Evolutionary conservation across 495 filamentous ascomycete species (phyloP), one percentile per base, ranked within the genome.

Genomic region (Lepraria neglecta): DNA sequence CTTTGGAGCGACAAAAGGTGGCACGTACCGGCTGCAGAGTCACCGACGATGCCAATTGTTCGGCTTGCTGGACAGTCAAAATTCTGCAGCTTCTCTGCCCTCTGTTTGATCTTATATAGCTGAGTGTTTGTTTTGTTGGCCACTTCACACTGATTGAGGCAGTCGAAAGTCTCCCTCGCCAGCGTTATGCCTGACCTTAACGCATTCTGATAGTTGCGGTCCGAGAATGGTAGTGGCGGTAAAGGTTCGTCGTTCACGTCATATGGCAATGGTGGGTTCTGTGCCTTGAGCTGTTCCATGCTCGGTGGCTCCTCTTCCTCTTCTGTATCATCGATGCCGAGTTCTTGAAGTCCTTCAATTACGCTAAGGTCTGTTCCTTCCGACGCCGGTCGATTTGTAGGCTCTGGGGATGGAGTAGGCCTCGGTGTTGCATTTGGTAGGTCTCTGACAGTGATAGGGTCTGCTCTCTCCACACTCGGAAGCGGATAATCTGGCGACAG

Each of bases 341-440:
- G 14, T 31, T n/a, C 30, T 24, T 45, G 11, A 6, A 28, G 56
- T 31, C 42, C 3, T 45, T 5, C 17, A 11, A 30, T 4, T 30
- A 48, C 17, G 11, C 45, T 17, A 24, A 19, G 24, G 2, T 30
- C 24, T n/a, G 7, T 56, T n/a, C 12, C 19, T 43, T 3, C 17
- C n/a, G 7, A 11, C 9, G 9, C 28, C 15, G 43, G 21, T 35
- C 28, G 19, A 28, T 7, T 19, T 15, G 27, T 6, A 11, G 56
- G 42, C 30, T 48, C 42, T 7, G 56, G 42, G 9, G 56, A 59
- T 27, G 40, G 57, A 11, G 57, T 43, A n/a, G 40, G 57, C 28
- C 57, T 50, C 15, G 57, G 57, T 33, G 43, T 59, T 38, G 57
- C 57, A 59, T 59, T 59, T 15, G 43, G 57, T 19, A 59, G 57